phyloP scores from a whole-genome alignment of 192 early-diverging fungal genomes.

The Powellomyces hirtus region DNA sequence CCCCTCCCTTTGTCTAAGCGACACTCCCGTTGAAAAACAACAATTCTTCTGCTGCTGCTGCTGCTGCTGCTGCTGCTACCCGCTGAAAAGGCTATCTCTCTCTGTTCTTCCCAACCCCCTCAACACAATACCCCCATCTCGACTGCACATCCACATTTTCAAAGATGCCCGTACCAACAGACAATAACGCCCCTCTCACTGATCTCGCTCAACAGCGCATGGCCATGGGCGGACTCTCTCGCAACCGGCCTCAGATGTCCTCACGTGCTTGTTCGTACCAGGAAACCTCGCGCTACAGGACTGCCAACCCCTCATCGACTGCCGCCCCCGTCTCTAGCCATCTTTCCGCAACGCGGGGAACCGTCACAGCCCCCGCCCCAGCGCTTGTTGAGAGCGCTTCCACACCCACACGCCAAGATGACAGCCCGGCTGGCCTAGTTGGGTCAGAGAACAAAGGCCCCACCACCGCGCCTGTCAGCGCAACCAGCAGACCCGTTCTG shows the following conservation, averaged over 20 bases:
- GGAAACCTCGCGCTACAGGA: constrained; percentile 19
- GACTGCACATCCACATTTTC: not conserved
- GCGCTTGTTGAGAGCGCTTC: too few relatives aligned
- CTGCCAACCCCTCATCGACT: not conserved
- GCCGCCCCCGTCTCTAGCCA: not conserved
- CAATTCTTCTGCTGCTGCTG: too few relatives aligned
- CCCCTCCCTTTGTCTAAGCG: too few relatives aligned
- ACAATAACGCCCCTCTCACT: not conserved
- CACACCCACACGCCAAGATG: not conserved
- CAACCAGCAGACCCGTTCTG: not conserved
- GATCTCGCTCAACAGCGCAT: constrained; percentile 1
- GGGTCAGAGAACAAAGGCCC: not conserved
- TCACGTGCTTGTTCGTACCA: constrained; percentile 26
- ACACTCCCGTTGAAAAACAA: too few relatives aligned
- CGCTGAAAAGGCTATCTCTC: too few relatives aligned
- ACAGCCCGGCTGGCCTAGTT: not conserved
- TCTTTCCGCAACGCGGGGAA: too few relatives aligned
- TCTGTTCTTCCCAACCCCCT: too few relatives aligned
- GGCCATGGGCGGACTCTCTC: not conserved
- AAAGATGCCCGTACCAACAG: not conserved
- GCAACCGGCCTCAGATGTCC: constrained; percentile 5
- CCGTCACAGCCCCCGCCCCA: too few relatives aligned
- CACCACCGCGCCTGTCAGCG: not conserved
- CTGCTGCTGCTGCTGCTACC: too few relatives aligned
- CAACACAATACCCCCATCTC: too few relatives aligned